Conservation (phyloP, 2,329 filamentous ascomycete genomes). For the Xylaria sp. region DNA sequence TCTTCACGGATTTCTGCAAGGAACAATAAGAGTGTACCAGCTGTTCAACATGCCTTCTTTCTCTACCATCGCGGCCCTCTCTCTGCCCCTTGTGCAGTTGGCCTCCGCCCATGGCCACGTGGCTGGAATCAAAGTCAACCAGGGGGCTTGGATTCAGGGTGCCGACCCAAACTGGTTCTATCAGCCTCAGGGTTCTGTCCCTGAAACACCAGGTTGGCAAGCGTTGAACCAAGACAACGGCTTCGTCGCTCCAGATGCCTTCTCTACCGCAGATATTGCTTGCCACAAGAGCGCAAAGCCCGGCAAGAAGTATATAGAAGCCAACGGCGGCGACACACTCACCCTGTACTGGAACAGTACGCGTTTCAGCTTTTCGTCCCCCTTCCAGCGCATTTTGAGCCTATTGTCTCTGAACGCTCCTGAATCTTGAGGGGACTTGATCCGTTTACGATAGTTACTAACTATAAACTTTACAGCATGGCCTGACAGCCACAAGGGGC, state of each 20-base stretch:
- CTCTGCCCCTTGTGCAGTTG: conserved; percentile 23
- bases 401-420: no score
- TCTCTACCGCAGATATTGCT: conserved; percentile 49
- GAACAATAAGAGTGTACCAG: conserved; percentile 7
- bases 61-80: conserved; percentile 19
- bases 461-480: no score
- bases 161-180: conserved; percentile 38
- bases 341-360: conserved; percentile 42
- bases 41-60: conserved; percentile 26
- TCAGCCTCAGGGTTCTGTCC: conserved; percentile 22
- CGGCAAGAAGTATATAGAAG: conserved; percentile 39
- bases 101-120: conserved; percentile 35
- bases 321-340: conserved; percentile 39
- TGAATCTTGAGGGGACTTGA: no score
- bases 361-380: no score
- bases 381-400: no score
- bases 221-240: conserved; percentile 54
- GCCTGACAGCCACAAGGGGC: conserved; percentile 45
- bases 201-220: conserved; percentile 46
- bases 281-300: conserved; percentile 51
- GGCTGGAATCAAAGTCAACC: conserved; percentile 32
- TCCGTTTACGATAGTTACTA: no score
- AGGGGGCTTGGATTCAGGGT: conserved; percentile 27
- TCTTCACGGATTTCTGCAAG: conserved; percentile 11
- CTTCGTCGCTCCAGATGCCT: conserved; percentile 52